A percentile compares a stretch with the other conserved stretches of the same genome.
Conservation (phyloP, 1,284 basidiomycete species). For the Polyporus tsugae region DNA sequence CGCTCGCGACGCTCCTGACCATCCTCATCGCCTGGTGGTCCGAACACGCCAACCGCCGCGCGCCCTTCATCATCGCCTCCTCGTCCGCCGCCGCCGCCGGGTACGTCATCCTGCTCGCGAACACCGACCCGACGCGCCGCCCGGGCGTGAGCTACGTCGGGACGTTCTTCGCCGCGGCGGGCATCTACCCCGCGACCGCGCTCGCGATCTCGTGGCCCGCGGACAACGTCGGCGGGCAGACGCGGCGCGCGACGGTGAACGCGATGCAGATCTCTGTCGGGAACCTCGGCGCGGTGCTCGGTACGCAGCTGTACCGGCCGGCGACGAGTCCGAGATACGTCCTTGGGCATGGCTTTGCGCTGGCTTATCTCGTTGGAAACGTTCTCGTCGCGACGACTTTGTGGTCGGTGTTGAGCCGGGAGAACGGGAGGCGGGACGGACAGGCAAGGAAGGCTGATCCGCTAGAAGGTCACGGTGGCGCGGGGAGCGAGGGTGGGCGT, state of each 20-base stretch:
- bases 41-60: slow-evolving; percentile 47
- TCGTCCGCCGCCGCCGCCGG: slow-evolving; percentile 65
- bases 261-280: slow-evolving; percentile 76
- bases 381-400: slow-evolving; percentile 55
- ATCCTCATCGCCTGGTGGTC: slow-evolving; percentile 37
- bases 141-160: slow-evolving; percentile 22
- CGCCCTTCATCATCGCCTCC: slow-evolving; percentile 65
- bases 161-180: slow-evolving; percentile 30
- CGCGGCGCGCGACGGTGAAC: slow-evolving; percentile 70
- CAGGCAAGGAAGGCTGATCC: neutral
- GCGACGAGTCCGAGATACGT: slow-evolving; percentile 58
- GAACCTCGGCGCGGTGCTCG: slow-evolving; percentile 71
- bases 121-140: slow-evolving; percentile 41
- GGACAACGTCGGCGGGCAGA: slow-evolving; percentile 79
- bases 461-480: neutral
- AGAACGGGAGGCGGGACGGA: slow-evolving; percentile 55
- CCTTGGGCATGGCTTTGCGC: slow-evolving; percentile 65
- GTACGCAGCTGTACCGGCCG: slow-evolving; percentile 62
- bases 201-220: slow-evolving; percentile 65
- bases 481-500: neutral
- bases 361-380: slow-evolving; percentile 64
- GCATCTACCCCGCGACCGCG: slow-evolving; percentile 53
- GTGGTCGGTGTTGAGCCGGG: slow-evolving; percentile 58
- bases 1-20: slow-evolving; percentile 57
- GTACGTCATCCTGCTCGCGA: slow-evolving; percentile 66